These are phyloP conservation scores for Neurospora tetrasperma DNA, from an alignment of 495 filamentous ascomycete genomes.

Conservation along the genomic window DNA sequence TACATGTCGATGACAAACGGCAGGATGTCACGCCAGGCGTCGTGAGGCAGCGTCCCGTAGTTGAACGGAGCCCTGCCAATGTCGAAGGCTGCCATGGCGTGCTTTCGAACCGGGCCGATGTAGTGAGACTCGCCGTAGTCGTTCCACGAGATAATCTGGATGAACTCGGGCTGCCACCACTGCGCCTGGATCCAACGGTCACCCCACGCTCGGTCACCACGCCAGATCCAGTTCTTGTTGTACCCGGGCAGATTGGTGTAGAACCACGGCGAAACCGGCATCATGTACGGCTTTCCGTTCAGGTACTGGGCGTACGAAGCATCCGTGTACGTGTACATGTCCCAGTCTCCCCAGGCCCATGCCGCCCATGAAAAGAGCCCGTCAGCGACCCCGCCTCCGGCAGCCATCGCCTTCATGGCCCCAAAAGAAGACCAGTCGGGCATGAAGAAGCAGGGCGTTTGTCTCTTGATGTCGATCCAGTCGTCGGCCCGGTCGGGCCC, in stretches of 20 bases:
- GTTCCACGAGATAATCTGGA: slow-evolving; percentile 50
- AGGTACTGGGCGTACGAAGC: not conserved
- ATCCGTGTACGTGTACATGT: too few species aligned
- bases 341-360: slow-evolving; percentile 2
- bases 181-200: slow-evolving; percentile 57
- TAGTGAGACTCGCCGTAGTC: slow-evolving; percentile 67
- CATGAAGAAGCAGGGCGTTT: slow-evolving; percentile 41
- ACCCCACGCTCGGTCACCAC: slow-evolving; percentile 55
- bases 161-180: slow-evolving; percentile 47
- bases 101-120: slow-evolving; percentile 37
- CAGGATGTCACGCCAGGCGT: slow-evolving; percentile 33
- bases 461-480: slow-evolving; percentile 42
- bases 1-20: slow-evolving; percentile 53
- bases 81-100: slow-evolving; percentile 34
- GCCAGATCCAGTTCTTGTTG: slow-evolving; percentile 61
- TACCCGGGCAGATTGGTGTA: slow-evolving; percentile 50
- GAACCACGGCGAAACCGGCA: slow-evolving; percentile 64
- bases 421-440: slow-evolving; percentile 48
- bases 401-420: slow-evolving; percentile 15
- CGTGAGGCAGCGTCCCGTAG: slow-evolving; percentile 35
- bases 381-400: slow-evolving; percentile 1
- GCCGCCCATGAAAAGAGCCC: slow-evolving; percentile 13
- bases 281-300: slow-evolving; percentile 40
- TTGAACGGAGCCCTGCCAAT: slow-evolving; percentile 27
- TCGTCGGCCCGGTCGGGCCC: slow-evolving; percentile 40